Percentiles rank a stretch among this genome's conserved stretches.
phyloP scores from a whole-genome alignment of 305 asterid species.

The Solanum hybrid region DNA sequence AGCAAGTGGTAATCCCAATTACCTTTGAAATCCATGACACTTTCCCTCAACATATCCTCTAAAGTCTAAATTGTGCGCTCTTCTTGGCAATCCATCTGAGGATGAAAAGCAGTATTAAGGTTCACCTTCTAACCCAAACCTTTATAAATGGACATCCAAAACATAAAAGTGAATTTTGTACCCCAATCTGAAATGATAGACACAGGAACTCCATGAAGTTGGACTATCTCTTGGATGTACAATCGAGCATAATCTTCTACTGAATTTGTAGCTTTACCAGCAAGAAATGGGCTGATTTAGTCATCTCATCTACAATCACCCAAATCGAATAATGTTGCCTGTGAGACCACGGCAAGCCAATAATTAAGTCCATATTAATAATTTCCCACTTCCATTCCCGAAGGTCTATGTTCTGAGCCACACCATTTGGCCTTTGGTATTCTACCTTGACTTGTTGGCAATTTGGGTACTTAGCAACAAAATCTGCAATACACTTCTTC shows the following conservation, averaged over 20 bases:
- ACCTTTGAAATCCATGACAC: background rate
- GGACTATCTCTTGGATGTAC: background rate
- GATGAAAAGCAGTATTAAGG: background rate
- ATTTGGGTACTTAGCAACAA: background rate
- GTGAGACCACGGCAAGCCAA: background rate
- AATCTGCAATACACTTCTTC: background rate
- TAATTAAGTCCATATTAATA: background rate
- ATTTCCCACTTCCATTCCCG: background rate
- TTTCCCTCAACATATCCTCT: background rate
- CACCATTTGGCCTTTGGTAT: background rate
- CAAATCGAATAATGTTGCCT: background rate
- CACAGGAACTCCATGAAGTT: background rate
- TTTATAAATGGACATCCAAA: background rate
- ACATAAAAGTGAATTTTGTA: too few relatives aligned
- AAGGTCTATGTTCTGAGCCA: background rate
- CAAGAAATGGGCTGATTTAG: background rate
- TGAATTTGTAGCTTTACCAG: background rate
- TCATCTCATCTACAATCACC: background rate
- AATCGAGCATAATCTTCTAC: background rate
- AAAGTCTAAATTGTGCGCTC: background rate
- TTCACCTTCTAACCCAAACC: background rate
- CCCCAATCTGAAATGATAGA: too few relatives aligned
- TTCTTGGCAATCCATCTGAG: background rate
- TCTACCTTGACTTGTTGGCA: background rate
- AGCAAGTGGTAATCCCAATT: background rate